A percentile compares a stretch with the other conserved stretches of the same genome.
Conservation (phyloP, 2,329 filamentous ascomycete genomes). For the Gnomoniopsis smithogilvyi region DNA sequence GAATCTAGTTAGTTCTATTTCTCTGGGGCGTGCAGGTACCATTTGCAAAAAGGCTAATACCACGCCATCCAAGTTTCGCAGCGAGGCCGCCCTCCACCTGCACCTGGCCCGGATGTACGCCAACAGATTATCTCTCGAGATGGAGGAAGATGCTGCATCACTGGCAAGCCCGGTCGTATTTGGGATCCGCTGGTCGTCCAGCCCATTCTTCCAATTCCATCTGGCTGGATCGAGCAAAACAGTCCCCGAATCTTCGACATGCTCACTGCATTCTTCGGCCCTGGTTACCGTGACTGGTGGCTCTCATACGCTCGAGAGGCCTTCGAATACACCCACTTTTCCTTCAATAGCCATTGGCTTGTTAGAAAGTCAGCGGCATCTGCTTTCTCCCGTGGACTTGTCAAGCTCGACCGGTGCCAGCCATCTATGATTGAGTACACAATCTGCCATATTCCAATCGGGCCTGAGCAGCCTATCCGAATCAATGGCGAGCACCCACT, state of each 20-base stretch:
- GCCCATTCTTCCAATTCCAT: background rate
- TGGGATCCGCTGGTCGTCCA: background rate
- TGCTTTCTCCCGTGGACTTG: background rate
- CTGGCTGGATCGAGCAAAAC: background rate
- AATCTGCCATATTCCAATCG: background rate
- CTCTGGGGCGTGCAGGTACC: background rate
- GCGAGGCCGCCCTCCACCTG: background rate
- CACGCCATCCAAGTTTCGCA: background rate
- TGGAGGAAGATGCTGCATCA: background rate
- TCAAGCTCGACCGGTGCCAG: background rate
- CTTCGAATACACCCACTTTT: background rate
- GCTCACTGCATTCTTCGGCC: background rate
- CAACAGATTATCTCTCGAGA: background rate
- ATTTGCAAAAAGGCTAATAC: background rate
- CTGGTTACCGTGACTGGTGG: background rate
- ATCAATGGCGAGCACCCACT: background rate
- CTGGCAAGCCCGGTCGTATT: background rate
- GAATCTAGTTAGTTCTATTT: background rate
- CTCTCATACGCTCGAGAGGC: background rate
- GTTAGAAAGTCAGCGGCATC: background rate
- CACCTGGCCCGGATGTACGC: background rate
- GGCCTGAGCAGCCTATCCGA: background rate
- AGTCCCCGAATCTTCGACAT: background rate
- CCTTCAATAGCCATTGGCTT: background rate
- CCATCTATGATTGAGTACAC: background rate